These are phyloP conservation scores for Dryas octopetala DNA, from an alignment of 306 rosid species.

Conservation along the genomic window DNA sequence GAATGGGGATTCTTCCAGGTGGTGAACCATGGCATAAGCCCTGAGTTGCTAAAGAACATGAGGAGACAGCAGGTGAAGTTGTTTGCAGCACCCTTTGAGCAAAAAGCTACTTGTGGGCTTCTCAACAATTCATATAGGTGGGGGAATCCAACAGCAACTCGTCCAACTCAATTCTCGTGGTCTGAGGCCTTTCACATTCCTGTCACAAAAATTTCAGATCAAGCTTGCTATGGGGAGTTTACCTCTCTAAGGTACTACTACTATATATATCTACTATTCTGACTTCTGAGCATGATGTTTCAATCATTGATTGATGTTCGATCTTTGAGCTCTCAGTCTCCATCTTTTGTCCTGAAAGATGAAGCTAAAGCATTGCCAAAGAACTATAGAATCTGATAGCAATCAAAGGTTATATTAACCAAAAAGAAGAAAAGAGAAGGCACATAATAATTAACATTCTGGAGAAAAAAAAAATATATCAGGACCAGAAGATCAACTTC, in stretches of 20 bases:
- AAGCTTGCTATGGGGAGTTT: conserved; percentile 66
- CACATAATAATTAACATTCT: background rate
- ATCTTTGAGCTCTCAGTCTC: background rate
- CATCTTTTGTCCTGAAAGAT: too few species aligned
- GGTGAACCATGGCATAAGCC: conserved; percentile 71
- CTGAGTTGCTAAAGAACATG: conserved; percentile 55
- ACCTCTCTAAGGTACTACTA: conserved; percentile 55
- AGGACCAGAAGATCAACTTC: background rate
- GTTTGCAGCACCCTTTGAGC: conserved; percentile 63
- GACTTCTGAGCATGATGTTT: background rate
- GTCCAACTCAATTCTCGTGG: conserved; percentile 74
- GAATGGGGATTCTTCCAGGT: conserved; percentile 95
- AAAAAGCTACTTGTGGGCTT: conserved; percentile 53
- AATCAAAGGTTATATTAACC: too few species aligned
- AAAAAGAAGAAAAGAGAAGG: background rate
- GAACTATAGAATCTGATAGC: too few species aligned
- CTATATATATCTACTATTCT: background rate
- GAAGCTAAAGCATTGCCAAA: too few species aligned
- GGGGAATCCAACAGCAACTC: conserved; percentile 78
- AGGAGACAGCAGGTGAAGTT: conserved; percentile 64
- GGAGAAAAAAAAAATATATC: too few species aligned
- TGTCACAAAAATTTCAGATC: conserved; percentile 66
- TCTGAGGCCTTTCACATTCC: conserved; percentile 98
- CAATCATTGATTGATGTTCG: background rate
- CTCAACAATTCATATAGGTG: conserved; percentile 75